A percentile compares a stretch with the other conserved stretches of the same genome.
Evolutionary conservation across 1,139 yeast species (phyloP).

Genomic region (Saccharomycopsis hybrid): DNA sequence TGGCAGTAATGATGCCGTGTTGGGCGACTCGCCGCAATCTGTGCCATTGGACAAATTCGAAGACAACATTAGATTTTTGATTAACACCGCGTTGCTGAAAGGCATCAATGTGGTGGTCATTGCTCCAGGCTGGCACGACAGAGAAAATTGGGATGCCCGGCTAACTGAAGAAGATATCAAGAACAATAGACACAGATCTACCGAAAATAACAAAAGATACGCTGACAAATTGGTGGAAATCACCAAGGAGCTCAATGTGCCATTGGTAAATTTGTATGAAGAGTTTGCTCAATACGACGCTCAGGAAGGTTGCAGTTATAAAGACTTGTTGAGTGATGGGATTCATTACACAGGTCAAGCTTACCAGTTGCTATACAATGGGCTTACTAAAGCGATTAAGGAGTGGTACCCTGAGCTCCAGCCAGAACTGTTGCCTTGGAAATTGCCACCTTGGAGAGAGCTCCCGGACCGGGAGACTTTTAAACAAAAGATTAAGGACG

Average conservation of each 20-base stretch:
- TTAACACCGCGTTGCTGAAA: constrained; percentile 33
- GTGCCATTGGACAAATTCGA: constrained; percentile 45
- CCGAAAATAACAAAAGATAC: constrained; percentile 40
- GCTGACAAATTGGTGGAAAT: constrained; percentile 42
- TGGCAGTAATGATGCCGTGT: constrained; percentile 70
- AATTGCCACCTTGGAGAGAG: constrained; percentile 37
- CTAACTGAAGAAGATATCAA: constrained; percentile 22
- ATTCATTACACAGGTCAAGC: constrained; percentile 62
- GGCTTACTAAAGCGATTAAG: constrained; percentile 35
- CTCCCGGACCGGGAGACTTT: constrained; percentile 22
- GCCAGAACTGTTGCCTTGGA: constrained; percentile 33
- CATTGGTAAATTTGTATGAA: constrained; percentile 48
- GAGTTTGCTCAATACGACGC: constrained; percentile 33
- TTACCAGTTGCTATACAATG: constrained; percentile 45
- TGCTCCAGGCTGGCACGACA: constrained; percentile 60
- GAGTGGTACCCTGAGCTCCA: constrained; percentile 41
- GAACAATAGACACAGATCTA: constrained; percentile 35
- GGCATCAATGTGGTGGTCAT: constrained; percentile 48
- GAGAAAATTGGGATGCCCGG: constrained; percentile 31
- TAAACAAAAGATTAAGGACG: background rate
- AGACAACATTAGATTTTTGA: constrained; percentile 40
- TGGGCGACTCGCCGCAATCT: constrained; percentile 41
- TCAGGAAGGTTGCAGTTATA: constrained; percentile 28
- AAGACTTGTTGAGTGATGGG: constrained; percentile 46
- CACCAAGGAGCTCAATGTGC: constrained; percentile 40